Evolutionary conservation across 805 yeast species (phyloP).

Genomic region (Saturnispora hagleri): DNA sequence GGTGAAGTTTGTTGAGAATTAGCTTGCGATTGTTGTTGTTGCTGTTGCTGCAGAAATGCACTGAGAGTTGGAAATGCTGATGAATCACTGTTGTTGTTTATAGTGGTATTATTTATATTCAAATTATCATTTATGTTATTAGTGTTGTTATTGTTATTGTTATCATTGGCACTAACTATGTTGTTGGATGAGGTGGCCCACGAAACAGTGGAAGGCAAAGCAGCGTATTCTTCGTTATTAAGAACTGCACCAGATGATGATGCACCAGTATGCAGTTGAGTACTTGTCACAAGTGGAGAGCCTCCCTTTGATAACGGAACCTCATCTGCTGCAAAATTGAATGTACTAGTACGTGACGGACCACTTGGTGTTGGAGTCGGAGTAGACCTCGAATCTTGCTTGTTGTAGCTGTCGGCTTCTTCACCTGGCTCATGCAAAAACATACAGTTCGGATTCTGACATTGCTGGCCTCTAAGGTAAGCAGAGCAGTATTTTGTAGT

Average conservation of each 20-base stretch:
- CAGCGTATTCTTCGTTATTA: conserved; percentile 19
- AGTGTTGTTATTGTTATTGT: conserved; percentile 30
- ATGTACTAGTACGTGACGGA: conserved; percentile 9
- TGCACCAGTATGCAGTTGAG: conserved; percentile 3
- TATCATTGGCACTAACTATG: conserved; percentile 28
- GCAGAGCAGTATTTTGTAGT: conserved; percentile 98
- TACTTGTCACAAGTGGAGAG: conserved; percentile 21
- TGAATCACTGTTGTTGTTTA: conserved; percentile 1
- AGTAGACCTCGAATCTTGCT: conserved; percentile 45
- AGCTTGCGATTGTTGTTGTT: conserved; percentile 18
- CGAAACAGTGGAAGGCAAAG: conserved; percentile 61
- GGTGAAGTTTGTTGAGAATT: not conserved
- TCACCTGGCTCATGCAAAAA: conserved; percentile 98
- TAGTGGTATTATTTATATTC: not conserved
- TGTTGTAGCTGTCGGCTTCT: conserved; percentile 93
- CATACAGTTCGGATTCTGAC: conserved; percentile 99
- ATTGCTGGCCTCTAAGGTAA: conserved; percentile 85
- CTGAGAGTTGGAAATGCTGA: conserved; percentile 47
- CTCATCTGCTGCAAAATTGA: conserved; percentile 67
- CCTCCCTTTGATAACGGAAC: conserved; percentile 22
- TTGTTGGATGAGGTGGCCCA: conserved; percentile 37
- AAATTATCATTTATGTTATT: not conserved
- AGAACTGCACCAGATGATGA: not conserved
- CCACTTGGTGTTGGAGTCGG: not conserved
- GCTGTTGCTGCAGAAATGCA: conserved; percentile 14